phyloP scores from a whole-genome alignment of 106 monocot species.

The Acorus calamus region DNA sequence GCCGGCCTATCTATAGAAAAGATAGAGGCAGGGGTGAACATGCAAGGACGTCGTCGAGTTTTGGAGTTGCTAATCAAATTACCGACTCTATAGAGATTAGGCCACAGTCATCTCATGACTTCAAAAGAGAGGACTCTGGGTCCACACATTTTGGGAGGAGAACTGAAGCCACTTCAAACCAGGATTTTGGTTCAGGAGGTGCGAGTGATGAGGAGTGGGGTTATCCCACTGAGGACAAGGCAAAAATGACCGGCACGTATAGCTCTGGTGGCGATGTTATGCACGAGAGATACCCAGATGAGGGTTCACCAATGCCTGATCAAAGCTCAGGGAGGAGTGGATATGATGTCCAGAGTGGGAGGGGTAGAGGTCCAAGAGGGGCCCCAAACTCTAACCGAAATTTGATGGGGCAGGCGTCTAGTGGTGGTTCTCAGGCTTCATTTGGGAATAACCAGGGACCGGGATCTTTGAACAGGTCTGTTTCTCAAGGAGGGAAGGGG shows the following conservation, averaged over 20 bases:
- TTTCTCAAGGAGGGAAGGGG: constrained; percentile 58
- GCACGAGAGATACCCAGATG: constrained; percentile 49
- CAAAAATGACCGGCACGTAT: constrained; percentile 14
- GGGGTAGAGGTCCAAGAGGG: constrained; percentile 41
- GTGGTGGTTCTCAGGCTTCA: constrained; percentile 27
- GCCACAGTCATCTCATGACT: constrained; percentile 66
- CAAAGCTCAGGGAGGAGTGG: constrained; percentile 40
- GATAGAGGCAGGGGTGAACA: constrained; percentile 58
- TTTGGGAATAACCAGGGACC: constrained; percentile 41
- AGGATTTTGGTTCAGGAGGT: constrained; percentile 27
- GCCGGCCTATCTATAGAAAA: constrained; percentile 50
- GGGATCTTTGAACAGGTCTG: constrained; percentile 29
- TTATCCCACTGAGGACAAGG: constrained; percentile 29
- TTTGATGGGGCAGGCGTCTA: constrained; percentile 22
- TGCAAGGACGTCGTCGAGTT: constrained; percentile 27
- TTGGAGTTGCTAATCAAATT: constrained; percentile 40
- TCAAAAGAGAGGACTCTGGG: constrained; percentile 47
- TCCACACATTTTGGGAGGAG: constrained; percentile 35
- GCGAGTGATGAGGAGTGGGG: constrained; percentile 41
- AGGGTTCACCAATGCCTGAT: constrained; percentile 27
- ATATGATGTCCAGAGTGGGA: constrained; percentile 32
- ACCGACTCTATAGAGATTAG: constrained; percentile 89
- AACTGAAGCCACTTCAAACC: constrained; percentile 23
- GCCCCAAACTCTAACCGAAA: constrained; percentile 16
- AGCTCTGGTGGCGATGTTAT: constrained; percentile 30